Base-by-base conservation (phyloP, 2,329 filamentous ascomycete species). In the Neofusicoccum cordaticola region DNA sequence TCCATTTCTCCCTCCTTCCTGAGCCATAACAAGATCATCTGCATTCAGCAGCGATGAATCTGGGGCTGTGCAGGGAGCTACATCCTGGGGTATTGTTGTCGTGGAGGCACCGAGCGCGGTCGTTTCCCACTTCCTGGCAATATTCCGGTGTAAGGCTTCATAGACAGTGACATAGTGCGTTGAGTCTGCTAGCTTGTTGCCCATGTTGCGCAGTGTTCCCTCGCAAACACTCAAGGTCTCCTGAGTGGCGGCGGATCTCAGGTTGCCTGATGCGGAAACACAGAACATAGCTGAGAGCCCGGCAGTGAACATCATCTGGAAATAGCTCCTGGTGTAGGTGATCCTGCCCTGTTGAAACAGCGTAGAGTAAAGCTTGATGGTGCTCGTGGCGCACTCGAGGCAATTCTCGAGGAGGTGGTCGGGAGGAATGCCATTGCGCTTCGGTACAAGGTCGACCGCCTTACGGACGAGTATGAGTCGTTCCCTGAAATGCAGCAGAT, bases 251-350 rank as follows among this genome's bases (percentile, higher is more conserved):
- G 63, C 22, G 12, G 67, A 51, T 17, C 65, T 45, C 11, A 63
- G 31, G 3, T 64, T 58, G 11, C 0, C 71, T 70, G 6, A 71
- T 63, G 58, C 70, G 70, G 64, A 72, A 75, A 4, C 73, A 77
- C 68, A 71, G 45, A 66, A 70, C 11, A 63, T 69, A 13, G 70
- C 64, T 2, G 69, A 68, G 0, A 83, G 65, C 0, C 80, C 81
- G 2, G 80, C 79, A 0, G 80, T 80, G 52, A 82, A 82, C 2
- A 83, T 76, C 52, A 79, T 77, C 58, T 83, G 81, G 31, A 83
- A 83, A 66, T 83, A 83, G 51, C 78, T 81, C n/a, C 80, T 71
- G 0, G 81, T 82, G 62, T 77, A 80, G 0, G 78, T 81, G 41
- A 82, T 79, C 12, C 73, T 71, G 2, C 71, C 71, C 2, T 71